Evolutionary conservation across 305 asterid species (phyloP), one percentile per base, ranked within the genome.

Genomic region (Fraxinus ornus): DNA sequence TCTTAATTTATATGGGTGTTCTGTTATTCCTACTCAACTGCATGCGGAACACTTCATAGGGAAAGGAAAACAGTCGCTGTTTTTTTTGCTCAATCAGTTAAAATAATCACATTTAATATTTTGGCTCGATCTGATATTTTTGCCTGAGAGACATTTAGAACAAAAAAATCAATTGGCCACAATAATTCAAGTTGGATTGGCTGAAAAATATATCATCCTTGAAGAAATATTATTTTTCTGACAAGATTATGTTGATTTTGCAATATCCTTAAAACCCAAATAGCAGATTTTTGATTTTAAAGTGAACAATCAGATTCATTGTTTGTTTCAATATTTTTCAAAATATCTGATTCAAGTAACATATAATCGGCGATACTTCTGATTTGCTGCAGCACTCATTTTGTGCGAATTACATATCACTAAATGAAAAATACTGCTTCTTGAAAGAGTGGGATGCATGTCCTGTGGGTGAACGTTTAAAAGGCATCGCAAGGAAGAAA

Each of bases 1-100:
- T 75, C 35, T 49, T 74, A 72, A 26, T 26, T 79, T 72, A 1
- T 81, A 36, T 49, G 35, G 75, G 7, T 70, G 32, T 22, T 78
- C 26, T 88, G 73, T 70, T 19, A 55, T 7, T 32, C 68, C 24
- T 82, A 17, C 28, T 75, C 71, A 62, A 62, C 72, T 26, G 17
- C 30, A 64, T 64, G 72, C 2, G 0, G 33, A 22, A 1, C 17
- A 22, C 72, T 8, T 22, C 2, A 24, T 7, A 64, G 32, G 15
- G 33, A 64, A 64, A 22, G 57, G 57, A 15, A 47, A 64, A 12
- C 15, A 9, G 37, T 24, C 0, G 75, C 75, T 28, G 1, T 68
- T 28, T 24, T 37, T 37, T 68, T 28, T 26, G 39, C 75, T 26
- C 19, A 13, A 30, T 68, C 37, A 68, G 75, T 12, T 68, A 21